phyloP scores from a whole-genome alignment of 192 early-diverging fungal species.

The Rhizoclosmatium sp. region DNA sequence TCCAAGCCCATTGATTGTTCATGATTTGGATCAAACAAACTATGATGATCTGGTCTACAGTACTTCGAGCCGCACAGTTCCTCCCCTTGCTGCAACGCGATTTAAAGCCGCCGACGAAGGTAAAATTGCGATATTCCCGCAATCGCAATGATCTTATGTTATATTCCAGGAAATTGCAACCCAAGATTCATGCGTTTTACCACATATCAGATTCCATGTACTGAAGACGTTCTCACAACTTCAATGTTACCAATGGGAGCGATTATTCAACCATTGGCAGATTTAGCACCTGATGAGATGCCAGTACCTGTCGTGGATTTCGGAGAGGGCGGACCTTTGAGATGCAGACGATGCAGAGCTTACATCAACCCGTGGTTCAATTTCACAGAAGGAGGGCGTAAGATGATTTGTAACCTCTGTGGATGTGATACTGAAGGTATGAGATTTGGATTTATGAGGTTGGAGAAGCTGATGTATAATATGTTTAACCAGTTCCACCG shows the following conservation, averaged over 20 bases:
- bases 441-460: neutral
- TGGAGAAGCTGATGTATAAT: conserved; percentile 3
- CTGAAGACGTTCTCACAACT: conserved; percentile 78
- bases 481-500: conserved; percentile 65
- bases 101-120: conserved; percentile 90
- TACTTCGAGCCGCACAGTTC: conserved; percentile 71
- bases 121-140: conserved; percentile 18
- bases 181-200: conserved; percentile 92
- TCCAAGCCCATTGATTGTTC: conserved; percentile 86
- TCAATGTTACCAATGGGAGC: conserved; percentile 87
- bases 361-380: conserved; percentile 92
- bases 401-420: conserved; percentile 95
- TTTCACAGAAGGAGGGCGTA: conserved; percentile 90
- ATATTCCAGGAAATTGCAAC: conserved; percentile 59
- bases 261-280: conserved; percentile 91
- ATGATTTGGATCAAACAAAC: conserved; percentile 78
- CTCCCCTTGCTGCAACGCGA: conserved; percentile 82
- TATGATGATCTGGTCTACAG: conserved; percentile 75
- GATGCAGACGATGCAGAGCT: conserved; percentile 90
- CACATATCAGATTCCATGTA: conserved; percentile 84
- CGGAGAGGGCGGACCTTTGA: conserved; percentile 84
- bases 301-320: conserved; percentile 83
- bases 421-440: conserved; percentile 81
- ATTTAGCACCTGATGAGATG: conserved; percentile 78
- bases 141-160: too few species aligned